Conservation (phyloP, 768 basidiomycete genomes). For the Boletus subcaerulescens region DNA sequence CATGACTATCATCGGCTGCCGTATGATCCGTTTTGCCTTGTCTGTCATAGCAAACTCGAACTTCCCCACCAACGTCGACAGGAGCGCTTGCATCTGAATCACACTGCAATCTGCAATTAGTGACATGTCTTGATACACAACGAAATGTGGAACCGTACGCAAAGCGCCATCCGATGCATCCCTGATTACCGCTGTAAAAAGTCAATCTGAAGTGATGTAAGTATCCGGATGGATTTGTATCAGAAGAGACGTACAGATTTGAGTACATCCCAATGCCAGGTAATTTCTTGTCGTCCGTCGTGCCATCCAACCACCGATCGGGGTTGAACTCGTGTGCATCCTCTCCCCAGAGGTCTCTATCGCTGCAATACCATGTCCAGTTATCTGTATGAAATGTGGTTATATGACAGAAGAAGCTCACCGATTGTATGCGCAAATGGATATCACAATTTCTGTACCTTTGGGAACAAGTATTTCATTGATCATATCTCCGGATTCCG, state of each 20-base stretch:
- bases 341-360: slow-evolving; percentile 25
- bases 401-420: slow-evolving; percentile 13
- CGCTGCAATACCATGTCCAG: neutral
- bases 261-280: slow-evolving; percentile 15
- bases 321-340: slow-evolving; percentile 24
- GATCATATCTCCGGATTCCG: slow-evolving; percentile 41
- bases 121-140: neutral
- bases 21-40: slow-evolving; percentile 24
- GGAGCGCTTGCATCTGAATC: slow-evolving; percentile 52
- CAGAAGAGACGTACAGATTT: slow-evolving; percentile 3
- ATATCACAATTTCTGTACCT: slow-evolving; percentile 47
- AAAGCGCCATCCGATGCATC: slow-evolving; percentile 29
- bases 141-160: slow-evolving; percentile 14
- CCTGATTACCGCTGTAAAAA: slow-evolving; percentile 12
- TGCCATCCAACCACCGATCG: slow-evolving; percentile 7
- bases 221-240: neutral
- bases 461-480: slow-evolving; percentile 46
- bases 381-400: neutral
- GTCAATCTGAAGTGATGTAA: slow-evolving; percentile 7
- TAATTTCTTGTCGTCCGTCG: neutral
- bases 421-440: slow-evolving; percentile 59
- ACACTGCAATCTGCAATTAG: slow-evolving; percentile 22
- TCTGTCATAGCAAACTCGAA: slow-evolving; percentile 47
- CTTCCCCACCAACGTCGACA: slow-evolving; percentile 48
- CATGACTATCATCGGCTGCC: slow-evolving; percentile 33